These are phyloP conservation scores for Talaromyces liani DNA, from an alignment of 495 filamentous ascomycete genomes.

Conservation along the genomic window DNA sequence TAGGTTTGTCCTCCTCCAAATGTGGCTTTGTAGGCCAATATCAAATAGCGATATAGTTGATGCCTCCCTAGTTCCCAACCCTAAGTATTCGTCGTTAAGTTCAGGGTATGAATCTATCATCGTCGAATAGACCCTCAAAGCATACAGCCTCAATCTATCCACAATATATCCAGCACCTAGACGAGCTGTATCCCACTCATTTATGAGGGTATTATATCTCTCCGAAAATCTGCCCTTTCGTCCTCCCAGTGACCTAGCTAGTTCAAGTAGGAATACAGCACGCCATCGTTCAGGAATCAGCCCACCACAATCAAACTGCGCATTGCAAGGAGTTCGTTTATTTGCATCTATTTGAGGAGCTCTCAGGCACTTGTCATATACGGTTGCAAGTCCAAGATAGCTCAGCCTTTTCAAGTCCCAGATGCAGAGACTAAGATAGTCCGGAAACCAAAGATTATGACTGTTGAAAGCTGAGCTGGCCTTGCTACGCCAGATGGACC, in stretches of 20 bases:
- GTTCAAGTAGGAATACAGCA: not conserved
- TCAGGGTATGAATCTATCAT: not conserved
- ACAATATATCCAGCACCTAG: not conserved
- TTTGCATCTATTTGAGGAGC: not conserved
- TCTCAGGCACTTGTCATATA: not conserved
- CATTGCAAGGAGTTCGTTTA: not conserved
- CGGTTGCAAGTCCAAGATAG: slow-evolving; percentile 1
- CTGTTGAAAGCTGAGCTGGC: not conserved
- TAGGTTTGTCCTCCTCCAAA: not conserved
- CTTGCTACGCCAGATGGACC: not conserved
- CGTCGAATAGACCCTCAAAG: not conserved
- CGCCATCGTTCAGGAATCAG: not conserved
- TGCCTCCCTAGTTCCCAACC: not conserved
- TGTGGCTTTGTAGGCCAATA: not conserved
- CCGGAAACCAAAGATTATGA: not conserved
- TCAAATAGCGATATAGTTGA: not conserved
- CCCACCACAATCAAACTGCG: not conserved
- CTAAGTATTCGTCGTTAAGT: not conserved
- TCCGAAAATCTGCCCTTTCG: not conserved
- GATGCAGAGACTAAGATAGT: not conserved
- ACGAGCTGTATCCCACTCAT: not conserved
- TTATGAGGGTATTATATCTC: not conserved
- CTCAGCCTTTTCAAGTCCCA: not conserved
- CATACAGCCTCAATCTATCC: not conserved
- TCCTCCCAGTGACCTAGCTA: not conserved